Conservation (phyloP, 2,329 filamentous ascomycete species). For the Phaeoacremonium minimum region DNA sequence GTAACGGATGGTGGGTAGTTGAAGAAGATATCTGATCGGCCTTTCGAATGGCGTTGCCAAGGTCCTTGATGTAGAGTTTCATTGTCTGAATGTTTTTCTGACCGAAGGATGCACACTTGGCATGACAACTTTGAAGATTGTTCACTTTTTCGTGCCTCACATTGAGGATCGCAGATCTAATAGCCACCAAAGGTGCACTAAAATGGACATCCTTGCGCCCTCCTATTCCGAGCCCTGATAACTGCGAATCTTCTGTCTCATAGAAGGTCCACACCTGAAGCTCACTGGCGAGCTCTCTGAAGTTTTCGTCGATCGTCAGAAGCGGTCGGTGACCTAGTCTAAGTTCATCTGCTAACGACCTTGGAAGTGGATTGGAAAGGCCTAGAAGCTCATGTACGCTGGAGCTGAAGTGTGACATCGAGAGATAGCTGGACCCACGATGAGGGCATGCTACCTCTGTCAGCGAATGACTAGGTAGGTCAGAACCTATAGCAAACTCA, state of each 20-base stretch:
- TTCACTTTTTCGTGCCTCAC: conserved; percentile 42
- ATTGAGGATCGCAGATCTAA: conserved; percentile 42
- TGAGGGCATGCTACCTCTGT: conserved; percentile 47
- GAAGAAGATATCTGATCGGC: conserved; percentile 21
- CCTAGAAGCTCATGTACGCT: conserved; percentile 46
- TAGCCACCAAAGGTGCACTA: conserved; percentile 51
- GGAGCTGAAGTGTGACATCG: conserved; percentile 42
- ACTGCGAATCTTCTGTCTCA: conserved; percentile 51
- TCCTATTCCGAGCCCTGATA: conserved; percentile 27
- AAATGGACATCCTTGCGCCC: conserved; percentile 42
- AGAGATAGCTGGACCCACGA: conserved; percentile 55
- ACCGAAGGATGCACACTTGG: conserved; percentile 46
- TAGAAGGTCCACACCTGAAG: conserved; percentile 55
- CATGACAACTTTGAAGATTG: conserved; percentile 45
- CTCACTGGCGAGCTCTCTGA: conserved; percentile 48
- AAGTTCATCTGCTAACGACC: conserved; percentile 40
- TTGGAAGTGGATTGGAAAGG: conserved; percentile 40
- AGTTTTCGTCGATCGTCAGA: conserved; percentile 43
- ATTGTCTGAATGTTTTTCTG: conserved; percentile 38
- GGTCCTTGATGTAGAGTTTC: conserved; percentile 24
- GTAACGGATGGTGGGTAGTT: conserved; percentile 33
- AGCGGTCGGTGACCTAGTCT: conserved; percentile 42
- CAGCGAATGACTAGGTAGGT: background rate
- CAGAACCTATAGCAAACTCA: conserved; percentile 19
- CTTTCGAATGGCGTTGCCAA: conserved; percentile 22